Conservation (phyloP, 352 stramenopile species). For the Phytophthora megakarya region DNA sequence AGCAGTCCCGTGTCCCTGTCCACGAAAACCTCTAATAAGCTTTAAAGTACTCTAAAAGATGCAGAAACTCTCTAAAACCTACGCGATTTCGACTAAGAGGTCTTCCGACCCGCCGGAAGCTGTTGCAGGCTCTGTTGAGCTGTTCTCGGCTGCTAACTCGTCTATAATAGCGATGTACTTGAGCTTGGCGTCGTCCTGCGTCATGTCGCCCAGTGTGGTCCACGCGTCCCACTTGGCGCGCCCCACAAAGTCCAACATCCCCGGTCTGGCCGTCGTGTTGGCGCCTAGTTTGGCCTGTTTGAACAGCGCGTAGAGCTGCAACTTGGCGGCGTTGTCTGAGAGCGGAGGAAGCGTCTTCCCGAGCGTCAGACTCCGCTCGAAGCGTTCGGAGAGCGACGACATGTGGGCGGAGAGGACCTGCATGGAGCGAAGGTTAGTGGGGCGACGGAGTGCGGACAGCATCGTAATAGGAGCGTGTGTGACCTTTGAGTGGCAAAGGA, state of each 20-base stretch:
- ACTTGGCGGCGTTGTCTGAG: conserved; percentile 74
- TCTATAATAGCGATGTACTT: conserved; percentile 83
- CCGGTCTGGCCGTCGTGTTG: conserved; percentile 66
- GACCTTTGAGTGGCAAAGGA: neutral
- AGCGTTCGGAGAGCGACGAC: conserved; percentile 43
- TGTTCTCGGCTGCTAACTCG: conserved; percentile 53
- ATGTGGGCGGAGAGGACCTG: conserved; percentile 14
- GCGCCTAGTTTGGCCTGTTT: conserved; percentile 74
- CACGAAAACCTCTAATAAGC: neutral
- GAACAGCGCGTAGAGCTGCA: conserved; percentile 87
- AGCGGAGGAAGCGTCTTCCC: conserved; percentile 76
- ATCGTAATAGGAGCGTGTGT: too few species aligned
- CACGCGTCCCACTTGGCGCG: conserved; percentile 85
- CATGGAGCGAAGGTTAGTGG: conserved; percentile 5
- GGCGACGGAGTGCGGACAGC: conserved; percentile 1
- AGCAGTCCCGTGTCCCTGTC: conserved; percentile 63
- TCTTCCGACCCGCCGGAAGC: conserved; percentile 40
- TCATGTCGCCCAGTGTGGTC: conserved; percentile 68
- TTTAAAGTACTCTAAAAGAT: neutral
- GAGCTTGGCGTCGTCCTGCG: conserved; percentile 64
- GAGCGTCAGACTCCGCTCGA: conserved; percentile 63
- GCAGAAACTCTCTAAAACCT: conserved; percentile 9
- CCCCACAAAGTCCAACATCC: conserved; percentile 86
- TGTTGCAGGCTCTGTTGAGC: conserved; percentile 26
- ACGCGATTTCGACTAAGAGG: conserved; percentile 43